These are phyloP conservation scores for Neurospora pannonica DNA, from an alignment of 495 filamentous ascomycete species.

Conservation along the genomic window DNA sequence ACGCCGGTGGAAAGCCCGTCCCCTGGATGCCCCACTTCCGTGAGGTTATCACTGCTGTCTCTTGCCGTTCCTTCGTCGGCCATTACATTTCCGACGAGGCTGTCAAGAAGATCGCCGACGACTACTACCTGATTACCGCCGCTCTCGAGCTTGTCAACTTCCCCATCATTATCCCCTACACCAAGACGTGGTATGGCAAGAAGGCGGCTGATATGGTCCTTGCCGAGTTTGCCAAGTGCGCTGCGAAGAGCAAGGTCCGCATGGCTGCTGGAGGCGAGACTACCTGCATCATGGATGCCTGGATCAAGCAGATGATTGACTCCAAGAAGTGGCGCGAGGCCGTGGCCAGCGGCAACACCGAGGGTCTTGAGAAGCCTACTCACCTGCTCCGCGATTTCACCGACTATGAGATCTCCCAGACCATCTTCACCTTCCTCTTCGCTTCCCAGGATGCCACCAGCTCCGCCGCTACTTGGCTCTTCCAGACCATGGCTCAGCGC, in stretches of 20 bases:
- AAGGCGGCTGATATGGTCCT: conserved; percentile 90
- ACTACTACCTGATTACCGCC: conserved; percentile 93
- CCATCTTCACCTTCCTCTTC: conserved; percentile 95
- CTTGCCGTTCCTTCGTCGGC: conserved; percentile 91
- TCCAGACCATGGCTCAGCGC: conserved; percentile 89
- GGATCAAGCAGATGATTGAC: conserved; percentile 78
- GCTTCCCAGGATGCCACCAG: conserved; percentile 95
- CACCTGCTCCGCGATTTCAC: conserved; percentile 77
- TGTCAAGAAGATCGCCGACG: conserved; percentile 90
- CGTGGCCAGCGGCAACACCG: conserved; percentile 57
- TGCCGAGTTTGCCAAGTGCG: conserved; percentile 80
- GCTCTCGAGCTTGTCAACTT: conserved; percentile 97
- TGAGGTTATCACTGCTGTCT: conserved; percentile 91
- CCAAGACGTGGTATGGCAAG: conserved; percentile 96
- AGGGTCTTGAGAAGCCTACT: conserved; percentile 66
- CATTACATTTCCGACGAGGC: conserved; percentile 85
- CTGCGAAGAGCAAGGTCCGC: conserved; percentile 82
- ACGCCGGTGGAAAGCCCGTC: conserved; percentile 57
- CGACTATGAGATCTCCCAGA: conserved; percentile 90
- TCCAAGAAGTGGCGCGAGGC: conserved; percentile 68
- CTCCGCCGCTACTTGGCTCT: conserved; percentile 86
- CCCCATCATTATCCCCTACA: conserved; percentile 93
- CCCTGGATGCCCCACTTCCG: conserved; percentile 92
- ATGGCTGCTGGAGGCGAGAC: conserved; percentile 86
- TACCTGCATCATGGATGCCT: conserved; percentile 89